Evolutionary conservation across 345 rosid species (phyloP).

Genomic region (Gossypium australe): DNA sequence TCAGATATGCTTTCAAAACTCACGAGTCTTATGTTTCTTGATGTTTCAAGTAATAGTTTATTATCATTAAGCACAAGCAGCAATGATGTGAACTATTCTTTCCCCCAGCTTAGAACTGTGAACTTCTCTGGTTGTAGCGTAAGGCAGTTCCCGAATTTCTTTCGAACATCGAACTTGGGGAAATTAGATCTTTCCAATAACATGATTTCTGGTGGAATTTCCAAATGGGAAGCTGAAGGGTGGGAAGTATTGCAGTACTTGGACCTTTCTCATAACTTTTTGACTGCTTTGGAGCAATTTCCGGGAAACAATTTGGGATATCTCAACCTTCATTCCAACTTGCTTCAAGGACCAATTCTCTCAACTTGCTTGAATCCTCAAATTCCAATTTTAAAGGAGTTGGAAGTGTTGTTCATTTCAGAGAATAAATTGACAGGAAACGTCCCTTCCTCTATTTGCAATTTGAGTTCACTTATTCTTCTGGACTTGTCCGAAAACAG

Average conservation of each 20-base stretch:
- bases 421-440: background rate
- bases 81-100: background rate
- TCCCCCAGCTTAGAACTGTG: background rate
- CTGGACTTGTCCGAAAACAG: background rate
- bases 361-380: background rate
- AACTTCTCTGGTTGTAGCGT: background rate
- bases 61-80: background rate
- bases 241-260: background rate
- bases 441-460: background rate
- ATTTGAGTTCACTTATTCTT: background rate
- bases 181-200: background rate
- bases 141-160: background rate
- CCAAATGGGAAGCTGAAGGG: background rate
- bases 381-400: background rate
- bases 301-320: background rate
- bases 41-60: background rate
- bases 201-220: background rate
- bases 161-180: background rate
- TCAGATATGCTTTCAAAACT: background rate
- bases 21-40: background rate
- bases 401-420: background rate
- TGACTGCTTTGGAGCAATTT: background rate
- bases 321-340: background rate
- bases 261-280: background rate
- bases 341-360: background rate